Base-by-base conservation (phyloP, 352 stramenopile genomes). In the Phytophthora megakarya region DNA sequence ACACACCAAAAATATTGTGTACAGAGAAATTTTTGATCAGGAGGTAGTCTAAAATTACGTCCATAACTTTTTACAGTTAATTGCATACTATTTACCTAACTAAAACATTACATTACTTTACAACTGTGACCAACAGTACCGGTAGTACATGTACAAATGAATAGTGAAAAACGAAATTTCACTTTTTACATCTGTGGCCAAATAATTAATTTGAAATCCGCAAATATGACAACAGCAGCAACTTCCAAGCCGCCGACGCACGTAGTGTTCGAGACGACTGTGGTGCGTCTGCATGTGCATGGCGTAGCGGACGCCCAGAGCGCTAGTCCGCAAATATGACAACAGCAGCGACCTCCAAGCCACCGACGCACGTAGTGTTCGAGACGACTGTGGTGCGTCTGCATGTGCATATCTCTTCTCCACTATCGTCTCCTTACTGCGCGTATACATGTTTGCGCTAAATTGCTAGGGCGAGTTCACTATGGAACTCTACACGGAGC, bases 401-500 rank as follows among this genome's bases (percentile, higher is more conserved):
- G 13, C 21, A 26, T 1, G 2, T 0, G 10, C 62, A 3, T 3
- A 61, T 58, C 9, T 45, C 3, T 5, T 25, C 3, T 63, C 6
- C 21, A 48, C 5, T 18, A 4, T 39, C 19, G 18, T 13, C 19
- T 38, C 16, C 3, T 48, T 35, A 28, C 32, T 11, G 33, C 39
- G 25, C 44, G 12, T 19, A 0, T 2, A 38, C 38, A 21, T 16
- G 42, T 12, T 16, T 9, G 18, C 13, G 10, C 25, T 49, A 21
- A 47, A 45, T 21, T 12, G 26, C 13, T 23, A 95, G 87, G 93
- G 93, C 22, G 77, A 81, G 15, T 97, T 98, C 61, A 96, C 87
- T 10, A 75, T 98, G 59, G 95, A 98, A 72, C 69, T 98, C 25
- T 98, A 98, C 82, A 90, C 81, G 55, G 80, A 97, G 44, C 90